Conservation (phyloP, 306 rosid genomes). For the Trifolium fragiferum region DNA sequence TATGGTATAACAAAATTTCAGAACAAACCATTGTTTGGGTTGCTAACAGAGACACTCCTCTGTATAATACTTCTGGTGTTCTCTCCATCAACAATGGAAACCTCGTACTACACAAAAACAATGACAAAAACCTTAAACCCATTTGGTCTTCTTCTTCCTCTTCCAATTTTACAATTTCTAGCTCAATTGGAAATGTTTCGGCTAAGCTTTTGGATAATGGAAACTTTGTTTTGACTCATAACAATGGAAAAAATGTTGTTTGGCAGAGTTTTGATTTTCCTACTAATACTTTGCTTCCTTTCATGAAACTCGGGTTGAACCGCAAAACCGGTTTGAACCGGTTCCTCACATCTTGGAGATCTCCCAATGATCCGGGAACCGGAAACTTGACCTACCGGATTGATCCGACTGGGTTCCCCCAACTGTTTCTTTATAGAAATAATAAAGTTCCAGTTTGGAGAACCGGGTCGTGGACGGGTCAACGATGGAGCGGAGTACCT, state of each 20-base stretch:
- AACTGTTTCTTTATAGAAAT: conserved; percentile 28
- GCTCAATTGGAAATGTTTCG: conserved; percentile 2
- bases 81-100: conserved; percentile 47
- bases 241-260: neutral
- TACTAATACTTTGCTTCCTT: conserved; percentile 44
- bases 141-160: conserved; percentile 41
- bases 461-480: conserved; percentile 54
- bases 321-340: conserved; percentile 43
- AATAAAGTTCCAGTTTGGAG: neutral
- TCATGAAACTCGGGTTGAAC: conserved; percentile 54
- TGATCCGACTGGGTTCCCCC: conserved; percentile 44
- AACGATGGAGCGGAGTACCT: conserved; percentile 53
- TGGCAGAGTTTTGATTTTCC: conserved; percentile 74
- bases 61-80: conserved; percentile 36
- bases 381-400: conserved; percentile 44
- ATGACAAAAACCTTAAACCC: neutral
- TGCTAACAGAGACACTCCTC: conserved; percentile 59
- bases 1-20: conserved; percentile 63
- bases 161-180: conserved; percentile 32
- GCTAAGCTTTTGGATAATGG: conserved; percentile 55
- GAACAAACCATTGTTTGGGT: conserved; percentile 66
- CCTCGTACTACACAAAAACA: conserved; percentile 44
- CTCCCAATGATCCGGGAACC: conserved; percentile 43
- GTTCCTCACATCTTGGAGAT: conserved; percentile 50
- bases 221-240: conserved; percentile 42